phyloP scores from a whole-genome alignment of 2,329 filamentous ascomycete genomes.

The Fusarium chlamydosporum region DNA sequence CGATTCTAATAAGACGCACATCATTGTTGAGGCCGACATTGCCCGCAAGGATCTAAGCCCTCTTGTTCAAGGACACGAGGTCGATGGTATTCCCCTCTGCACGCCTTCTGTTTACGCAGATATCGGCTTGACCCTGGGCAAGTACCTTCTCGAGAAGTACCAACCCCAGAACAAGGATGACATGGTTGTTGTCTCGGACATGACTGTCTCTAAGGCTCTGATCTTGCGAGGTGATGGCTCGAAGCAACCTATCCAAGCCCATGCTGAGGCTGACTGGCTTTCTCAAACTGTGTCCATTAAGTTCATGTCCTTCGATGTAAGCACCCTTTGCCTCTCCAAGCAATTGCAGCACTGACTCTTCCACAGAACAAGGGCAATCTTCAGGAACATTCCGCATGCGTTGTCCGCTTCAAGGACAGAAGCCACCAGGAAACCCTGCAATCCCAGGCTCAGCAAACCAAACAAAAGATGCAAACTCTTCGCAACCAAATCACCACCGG shows the following conservation, averaged over 20 bases:
- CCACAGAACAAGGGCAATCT: slow-evolving; percentile 21
- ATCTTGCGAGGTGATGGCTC: slow-evolving; percentile 24
- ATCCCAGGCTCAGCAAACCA: neutral
- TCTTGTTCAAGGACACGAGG: slow-evolving; percentile 37
- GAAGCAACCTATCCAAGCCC: slow-evolving; percentile 35
- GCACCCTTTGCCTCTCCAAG: accelerated
- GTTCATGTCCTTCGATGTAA: slow-evolving; percentile 44
- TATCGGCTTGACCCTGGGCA: slow-evolving; percentile 37
- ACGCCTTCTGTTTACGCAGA: slow-evolving; percentile 43
- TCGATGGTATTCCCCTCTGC: slow-evolving; percentile 42
- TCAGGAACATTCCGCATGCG: slow-evolving; percentile 33
- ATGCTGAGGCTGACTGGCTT: slow-evolving; percentile 39
- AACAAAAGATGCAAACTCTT: slow-evolving; percentile 37
- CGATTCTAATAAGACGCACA: slow-evolving; percentile 29
- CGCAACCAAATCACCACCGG: slow-evolving; percentile 30
- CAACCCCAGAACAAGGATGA: slow-evolving; percentile 23
- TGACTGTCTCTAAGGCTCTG: slow-evolving; percentile 40
- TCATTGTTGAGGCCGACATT: slow-evolving; percentile 42
- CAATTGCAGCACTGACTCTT: accelerated
- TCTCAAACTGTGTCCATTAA: slow-evolving; percentile 13
- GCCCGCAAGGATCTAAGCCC: slow-evolving; percentile 41
- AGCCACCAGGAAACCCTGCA: slow-evolving; percentile 28
- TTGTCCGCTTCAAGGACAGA: slow-evolving; percentile 35
- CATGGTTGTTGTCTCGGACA: slow-evolving; percentile 43
- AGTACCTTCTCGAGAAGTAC: slow-evolving; percentile 32